Percentiles rank a stretch among this genome's conserved stretches.
Evolutionary conservation across 2,329 filamentous ascomycete genomes (phyloP).

Genomic region (Calonectria ilicicola): DNA sequence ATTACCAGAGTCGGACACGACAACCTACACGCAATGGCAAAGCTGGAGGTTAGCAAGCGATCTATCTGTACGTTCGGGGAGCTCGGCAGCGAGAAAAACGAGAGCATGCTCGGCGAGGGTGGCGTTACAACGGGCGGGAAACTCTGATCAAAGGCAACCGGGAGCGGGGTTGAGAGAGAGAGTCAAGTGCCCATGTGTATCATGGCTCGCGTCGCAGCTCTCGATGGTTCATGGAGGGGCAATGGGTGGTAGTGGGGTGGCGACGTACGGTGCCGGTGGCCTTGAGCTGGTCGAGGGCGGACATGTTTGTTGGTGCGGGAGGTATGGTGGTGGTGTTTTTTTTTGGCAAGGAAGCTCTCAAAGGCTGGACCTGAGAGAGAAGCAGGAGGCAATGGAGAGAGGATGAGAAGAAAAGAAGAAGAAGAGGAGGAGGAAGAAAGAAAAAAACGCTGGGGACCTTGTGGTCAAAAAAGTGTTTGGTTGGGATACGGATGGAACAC

Average conservation of each 20-base stretch:
- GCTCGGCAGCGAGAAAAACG: background rate
- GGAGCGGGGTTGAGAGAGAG: background rate
- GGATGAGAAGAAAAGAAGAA: conserved; percentile 16
- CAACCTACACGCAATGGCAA: conserved; percentile 69
- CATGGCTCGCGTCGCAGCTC: conserved; percentile 28
- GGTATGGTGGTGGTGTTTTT: conserved; percentile 24
- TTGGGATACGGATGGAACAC: conserved; percentile 23
- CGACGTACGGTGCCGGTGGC: conserved; percentile 93
- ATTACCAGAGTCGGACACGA: conserved; percentile 96
- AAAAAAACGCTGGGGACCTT: conserved; percentile 37
- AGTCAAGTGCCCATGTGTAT: conserved; percentile 12
- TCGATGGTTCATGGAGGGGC: conserved; percentile 46
- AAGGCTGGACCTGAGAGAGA: conserved; percentile 13
- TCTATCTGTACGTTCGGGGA: conserved; percentile 37
- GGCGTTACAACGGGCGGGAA: background rate
- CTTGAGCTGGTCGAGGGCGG: conserved; percentile 97
- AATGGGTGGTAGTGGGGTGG: conserved; percentile 50
- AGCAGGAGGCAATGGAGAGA: conserved; percentile 19
- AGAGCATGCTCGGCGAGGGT: background rate
- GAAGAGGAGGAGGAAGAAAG: conserved; percentile 20
- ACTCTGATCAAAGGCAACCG: background rate
- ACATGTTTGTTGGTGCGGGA: conserved; percentile 65
- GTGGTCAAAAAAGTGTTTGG: conserved; percentile 36
- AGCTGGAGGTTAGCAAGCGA: conserved; percentile 26
- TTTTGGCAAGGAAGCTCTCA: conserved; percentile 17